Percentiles rank a stretch among this genome's conserved stretches.
Evolutionary conservation across 306 rosid genomes (phyloP).

Genomic region (Sphenostylis stenocarpa): DNA sequence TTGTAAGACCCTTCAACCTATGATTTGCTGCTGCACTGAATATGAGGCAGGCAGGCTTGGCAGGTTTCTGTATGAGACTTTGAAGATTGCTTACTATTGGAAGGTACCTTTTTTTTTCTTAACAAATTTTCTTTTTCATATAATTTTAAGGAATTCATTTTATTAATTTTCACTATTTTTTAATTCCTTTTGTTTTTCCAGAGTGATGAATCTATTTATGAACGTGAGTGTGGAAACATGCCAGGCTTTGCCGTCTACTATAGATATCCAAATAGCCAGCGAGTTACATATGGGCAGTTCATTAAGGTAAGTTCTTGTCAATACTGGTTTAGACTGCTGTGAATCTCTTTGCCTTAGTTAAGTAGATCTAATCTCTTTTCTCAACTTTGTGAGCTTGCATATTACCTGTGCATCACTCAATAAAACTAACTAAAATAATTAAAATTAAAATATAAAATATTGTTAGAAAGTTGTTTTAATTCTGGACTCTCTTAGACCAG

Average conservation of each 20-base stretch:
- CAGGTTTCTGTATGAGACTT: constrained; percentile 86
- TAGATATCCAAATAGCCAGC: constrained; percentile 89
- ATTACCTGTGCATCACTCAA: not conserved
- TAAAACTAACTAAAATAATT: not conserved
- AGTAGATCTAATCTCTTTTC: not conserved
- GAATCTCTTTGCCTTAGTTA: constrained; percentile 12
- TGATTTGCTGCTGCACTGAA: constrained; percentile 99
- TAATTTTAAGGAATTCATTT: not conserved
- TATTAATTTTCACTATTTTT: not conserved
- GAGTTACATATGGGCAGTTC: constrained; percentile 93
- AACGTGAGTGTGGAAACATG: constrained; percentile 98
- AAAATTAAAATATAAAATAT: not conserved
- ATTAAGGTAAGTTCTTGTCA: constrained; percentile 66
- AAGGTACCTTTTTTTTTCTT: constrained; percentile 58
- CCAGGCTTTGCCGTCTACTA: constrained; percentile 99
- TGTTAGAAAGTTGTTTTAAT: too few relatives aligned
- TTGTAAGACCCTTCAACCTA: constrained; percentile 95
- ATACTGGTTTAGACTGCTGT: constrained; percentile 21
- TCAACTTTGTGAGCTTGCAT: not conserved
- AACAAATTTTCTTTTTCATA: not conserved
- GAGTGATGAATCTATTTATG: constrained; percentile 97
- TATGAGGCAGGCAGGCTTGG: constrained; percentile 97
- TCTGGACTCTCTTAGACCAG: too few relatives aligned
- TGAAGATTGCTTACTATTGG: constrained; percentile 96
- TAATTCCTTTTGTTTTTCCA: constrained; percentile 36